These are phyloP conservation scores for Cyathus striatus DNA, from an alignment of 768 basidiomycete genomes.

Conservation along the genomic window DNA sequence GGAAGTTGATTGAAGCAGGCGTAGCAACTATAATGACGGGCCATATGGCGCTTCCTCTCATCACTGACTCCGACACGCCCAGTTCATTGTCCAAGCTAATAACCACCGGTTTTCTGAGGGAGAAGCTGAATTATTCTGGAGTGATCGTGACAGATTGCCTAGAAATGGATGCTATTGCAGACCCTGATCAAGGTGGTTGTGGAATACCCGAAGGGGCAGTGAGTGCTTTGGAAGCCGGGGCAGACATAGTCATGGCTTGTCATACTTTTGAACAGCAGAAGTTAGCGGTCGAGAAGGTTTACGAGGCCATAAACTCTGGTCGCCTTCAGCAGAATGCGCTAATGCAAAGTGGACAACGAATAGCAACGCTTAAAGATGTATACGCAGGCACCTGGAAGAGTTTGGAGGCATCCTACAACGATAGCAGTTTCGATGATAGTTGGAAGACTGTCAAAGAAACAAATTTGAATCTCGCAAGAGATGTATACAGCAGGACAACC, in stretches of 20 bases:
- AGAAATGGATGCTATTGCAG: conserved; percentile 70
- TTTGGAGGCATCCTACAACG: conserved; percentile 21
- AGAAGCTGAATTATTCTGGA: conserved; percentile 46
- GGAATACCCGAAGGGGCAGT: conserved; percentile 53
- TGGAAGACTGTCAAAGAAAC: conserved; percentile 32
- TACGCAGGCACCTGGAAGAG: conserved; percentile 46
- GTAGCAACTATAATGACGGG: conserved; percentile 67
- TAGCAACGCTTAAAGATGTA: conserved; percentile 42
- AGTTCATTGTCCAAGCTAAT: conserved; percentile 52
- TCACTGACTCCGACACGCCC: conserved; percentile 51
- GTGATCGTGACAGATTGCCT: conserved; percentile 71
- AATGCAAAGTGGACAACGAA: conserved; percentile 35
- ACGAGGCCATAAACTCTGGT: conserved; percentile 43
- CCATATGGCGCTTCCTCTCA: conserved; percentile 62
- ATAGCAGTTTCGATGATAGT: conserved; percentile 10
- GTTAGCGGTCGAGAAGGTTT: conserved; percentile 48
- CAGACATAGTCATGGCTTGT: conserved; percentile 74
- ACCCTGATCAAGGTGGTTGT: conserved; percentile 34
- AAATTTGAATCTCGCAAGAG: conserved; percentile 36
- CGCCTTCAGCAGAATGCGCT: conserved; percentile 33
- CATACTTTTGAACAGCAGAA: conserved; percentile 52
- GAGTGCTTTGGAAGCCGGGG: conserved; percentile 53
- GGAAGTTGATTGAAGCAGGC: conserved; percentile 29
- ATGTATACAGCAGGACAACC: conserved; percentile 43
- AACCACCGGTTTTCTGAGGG: conserved; percentile 47